A percentile compares a stretch with the other conserved stretches of the same genome.
Evolutionary conservation across 768 basidiomycete genomes (phyloP).

Genomic region (Psilocybe subaeruginosa): DNA sequence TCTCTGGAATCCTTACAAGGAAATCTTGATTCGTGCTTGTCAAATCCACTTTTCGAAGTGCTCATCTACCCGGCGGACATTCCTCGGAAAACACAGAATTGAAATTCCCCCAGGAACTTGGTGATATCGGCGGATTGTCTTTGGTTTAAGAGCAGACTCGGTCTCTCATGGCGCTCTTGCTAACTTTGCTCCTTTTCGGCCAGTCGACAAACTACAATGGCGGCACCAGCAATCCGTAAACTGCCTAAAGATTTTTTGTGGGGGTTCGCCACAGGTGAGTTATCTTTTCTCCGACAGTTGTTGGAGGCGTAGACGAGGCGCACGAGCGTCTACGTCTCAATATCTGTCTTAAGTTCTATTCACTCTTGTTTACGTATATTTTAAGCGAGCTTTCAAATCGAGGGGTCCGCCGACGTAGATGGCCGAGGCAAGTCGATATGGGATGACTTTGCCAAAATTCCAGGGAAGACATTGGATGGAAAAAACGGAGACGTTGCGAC

Average conservation of each 20-base stretch:
- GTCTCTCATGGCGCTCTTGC: conserved; percentile 29
- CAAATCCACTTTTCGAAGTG: conserved; percentile 27
- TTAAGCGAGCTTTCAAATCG: conserved; percentile 72
- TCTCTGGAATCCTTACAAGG: conserved; percentile 28
- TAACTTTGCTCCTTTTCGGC: conserved; percentile 28
- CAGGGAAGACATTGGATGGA: conserved; percentile 73
- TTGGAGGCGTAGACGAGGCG: neutral
- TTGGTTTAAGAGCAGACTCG: conserved; percentile 41
- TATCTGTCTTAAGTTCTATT: conserved; percentile 6
- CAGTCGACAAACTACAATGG: conserved; percentile 28
- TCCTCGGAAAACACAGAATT: conserved; percentile 44
- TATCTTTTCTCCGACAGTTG: conserved; percentile 7
- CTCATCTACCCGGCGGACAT: conserved; percentile 42
- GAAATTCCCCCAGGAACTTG: conserved; percentile 41
- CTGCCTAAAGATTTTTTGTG: conserved; percentile 66
- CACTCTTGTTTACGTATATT: conserved; percentile 9
- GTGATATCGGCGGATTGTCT: conserved; percentile 45
- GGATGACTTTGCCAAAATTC: conserved; percentile 70
- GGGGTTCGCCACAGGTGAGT: conserved; percentile 71
- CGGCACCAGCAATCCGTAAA: conserved; percentile 36
- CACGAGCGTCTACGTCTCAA: neutral
- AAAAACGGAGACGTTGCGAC: conserved; percentile 70
- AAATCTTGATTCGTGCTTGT: conserved; percentile 26
- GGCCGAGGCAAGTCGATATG: conserved; percentile 74
- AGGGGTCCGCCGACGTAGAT: conserved; percentile 62